Conservation (phyloP, 305 asterid species). For the Fraxinus angustifolia region DNA sequence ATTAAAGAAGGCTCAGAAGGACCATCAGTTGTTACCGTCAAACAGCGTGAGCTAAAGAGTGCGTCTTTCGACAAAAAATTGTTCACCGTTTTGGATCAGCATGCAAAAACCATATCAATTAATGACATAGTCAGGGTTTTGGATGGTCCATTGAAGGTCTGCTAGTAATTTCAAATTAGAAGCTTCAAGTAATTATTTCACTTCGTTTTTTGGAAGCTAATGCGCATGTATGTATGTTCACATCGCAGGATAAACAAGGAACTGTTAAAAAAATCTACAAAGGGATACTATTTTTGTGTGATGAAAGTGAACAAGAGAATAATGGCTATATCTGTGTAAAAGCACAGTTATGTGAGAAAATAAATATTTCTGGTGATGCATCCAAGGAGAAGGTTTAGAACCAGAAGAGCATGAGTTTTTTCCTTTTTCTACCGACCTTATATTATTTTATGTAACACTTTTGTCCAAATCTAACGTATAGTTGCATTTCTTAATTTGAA, state of each 20-base stretch:
- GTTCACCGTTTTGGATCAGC: constrained; percentile 69
- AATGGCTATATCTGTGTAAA: constrained; percentile 68
- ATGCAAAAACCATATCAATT: constrained; percentile 56
- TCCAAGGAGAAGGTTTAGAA: constrained; percentile 54
- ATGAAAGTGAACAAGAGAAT: constrained; percentile 65
- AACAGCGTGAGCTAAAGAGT: constrained; percentile 55
- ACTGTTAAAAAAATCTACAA: constrained; percentile 68
- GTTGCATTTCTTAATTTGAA: constrained; percentile 16
- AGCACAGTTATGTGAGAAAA: constrained; percentile 71
- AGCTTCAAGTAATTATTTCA: constrained; percentile 14
- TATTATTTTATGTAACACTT: not conserved
- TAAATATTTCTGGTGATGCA: constrained; percentile 44
- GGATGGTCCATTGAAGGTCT: constrained; percentile 88
- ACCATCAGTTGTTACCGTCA: constrained; percentile 52
- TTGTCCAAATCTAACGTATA: constrained; percentile 6
- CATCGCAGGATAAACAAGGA: constrained; percentile 79
- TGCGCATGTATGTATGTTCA: constrained; percentile 2
- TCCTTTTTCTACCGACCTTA: not conserved
- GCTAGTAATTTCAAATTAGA: constrained; percentile 14
- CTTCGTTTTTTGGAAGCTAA: constrained; percentile 22
- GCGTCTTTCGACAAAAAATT: constrained; percentile 88
- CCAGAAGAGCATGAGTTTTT: not conserved
- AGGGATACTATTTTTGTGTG: constrained; percentile 68
- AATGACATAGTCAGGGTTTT: constrained; percentile 65
- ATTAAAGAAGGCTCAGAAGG: constrained; percentile 75